Evolutionary conservation across 257 asterid genomes (phyloP), one percentile per base, ranked within the genome.

Genomic region (Leptodermis oblonga): DNA sequence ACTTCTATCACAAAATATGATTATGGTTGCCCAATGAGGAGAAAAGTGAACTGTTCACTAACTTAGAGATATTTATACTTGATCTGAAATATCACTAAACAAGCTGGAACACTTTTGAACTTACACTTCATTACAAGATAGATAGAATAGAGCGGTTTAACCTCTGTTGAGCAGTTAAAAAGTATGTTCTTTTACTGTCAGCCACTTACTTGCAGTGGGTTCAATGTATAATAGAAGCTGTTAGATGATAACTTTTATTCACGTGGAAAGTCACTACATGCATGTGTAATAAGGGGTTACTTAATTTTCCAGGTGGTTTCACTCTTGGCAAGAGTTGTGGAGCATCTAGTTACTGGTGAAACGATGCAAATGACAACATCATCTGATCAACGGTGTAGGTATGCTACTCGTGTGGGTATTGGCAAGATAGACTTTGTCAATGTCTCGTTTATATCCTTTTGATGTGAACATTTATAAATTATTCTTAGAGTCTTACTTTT

Each of bases 331-430:
- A 87, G 76, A 70, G 97, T 86, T 67, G 93, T 90, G 67, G 96
- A 91, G 78, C 96, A 94, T 84, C 88, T 94, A 73, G 99, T 94
- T 68, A 90, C 99, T 9, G 99, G 99, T 6, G 99, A 94, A 84
- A 90, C 96, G 52, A 94, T 94, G 99, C 99, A 90, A 80, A 89
- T 94, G 97, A 79, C 96, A 1, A 86, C 90, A 42, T 65, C 95
- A 68, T 81, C 92, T 71, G 96, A 90, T 54, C 87, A 94, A 81
- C 95, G 97, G 73, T 86, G 90, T 85, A 89, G 96, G 99, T 94
- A 81, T 64, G 76, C 69, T 70, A 65, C 69, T 61, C 22, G 0
- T 43, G 22, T 37, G 22, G 42, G 39, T 66, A 12, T 23, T 63
- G 17, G 23, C 60, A 4, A 34, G 42, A 22, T 25, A 63, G 6